Conservation (phyloP, 1,284 basidiomycete genomes). For the Irpex lacteus region DNA sequence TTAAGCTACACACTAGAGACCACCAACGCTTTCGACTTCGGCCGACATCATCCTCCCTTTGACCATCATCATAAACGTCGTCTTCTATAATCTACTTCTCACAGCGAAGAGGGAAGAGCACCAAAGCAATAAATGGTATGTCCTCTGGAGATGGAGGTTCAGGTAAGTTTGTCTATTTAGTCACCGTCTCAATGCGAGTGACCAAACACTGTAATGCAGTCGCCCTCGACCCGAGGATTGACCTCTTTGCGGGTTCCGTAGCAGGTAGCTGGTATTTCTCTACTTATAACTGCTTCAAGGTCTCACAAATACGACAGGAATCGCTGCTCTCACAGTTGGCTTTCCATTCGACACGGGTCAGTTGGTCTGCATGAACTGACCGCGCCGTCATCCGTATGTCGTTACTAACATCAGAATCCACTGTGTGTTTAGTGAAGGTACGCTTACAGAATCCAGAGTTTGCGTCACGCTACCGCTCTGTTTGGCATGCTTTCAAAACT, state of each 20-base stretch:
- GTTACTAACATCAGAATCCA: background rate
- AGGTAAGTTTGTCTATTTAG: background rate
- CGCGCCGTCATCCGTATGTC: background rate
- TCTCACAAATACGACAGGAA: conserved; percentile 38
- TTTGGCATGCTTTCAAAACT: conserved; percentile 56
- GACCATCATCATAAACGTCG: background rate
- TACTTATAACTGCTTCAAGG: background rate
- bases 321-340: conserved; percentile 61
- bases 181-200: no score
- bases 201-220: conserved; percentile 13
- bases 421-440: conserved; percentile 57
- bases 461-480: conserved; percentile 54
- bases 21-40: background rate
- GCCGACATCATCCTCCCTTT: background rate
- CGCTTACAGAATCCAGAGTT: conserved; percentile 66
- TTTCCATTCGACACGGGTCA: conserved; percentile 75
- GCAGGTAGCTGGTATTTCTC: conserved; percentile 38
- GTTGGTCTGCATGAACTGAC: conserved; percentile 14
- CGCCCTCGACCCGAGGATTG: conserved; percentile 47
- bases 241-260: conserved; percentile 76
- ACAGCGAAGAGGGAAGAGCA: background rate
- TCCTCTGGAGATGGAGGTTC: background rate
- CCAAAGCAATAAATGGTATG: background rate
- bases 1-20: no score
- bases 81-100: background rate